Percentiles rank a stretch among this genome's conserved stretches.
Conservation (phyloP, 1,284 basidiomycete genomes). For the Irpex sp. region DNA sequence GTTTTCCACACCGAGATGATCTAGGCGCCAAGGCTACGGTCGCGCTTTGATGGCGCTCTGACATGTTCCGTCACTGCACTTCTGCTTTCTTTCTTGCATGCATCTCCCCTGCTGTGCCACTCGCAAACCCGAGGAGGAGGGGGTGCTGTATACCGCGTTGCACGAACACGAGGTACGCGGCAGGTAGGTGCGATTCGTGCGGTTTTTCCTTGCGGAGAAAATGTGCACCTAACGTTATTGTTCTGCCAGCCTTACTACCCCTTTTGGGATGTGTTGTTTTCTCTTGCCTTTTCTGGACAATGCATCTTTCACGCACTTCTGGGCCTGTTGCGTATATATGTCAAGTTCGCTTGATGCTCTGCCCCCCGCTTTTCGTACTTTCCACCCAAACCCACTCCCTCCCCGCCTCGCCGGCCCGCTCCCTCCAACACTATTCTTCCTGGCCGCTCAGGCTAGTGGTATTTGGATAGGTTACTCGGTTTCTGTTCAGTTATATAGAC, state of each 20-base stretch:
- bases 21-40: background rate
- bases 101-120: background rate
- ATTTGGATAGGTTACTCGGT: background rate
- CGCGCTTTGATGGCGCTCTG: background rate
- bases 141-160: background rate
- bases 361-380: constrained; percentile 5
- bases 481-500: background rate
- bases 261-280: constrained; percentile 13
- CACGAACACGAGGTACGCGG: background rate
- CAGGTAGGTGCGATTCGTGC: background rate
- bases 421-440: background rate
- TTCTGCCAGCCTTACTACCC: background rate
- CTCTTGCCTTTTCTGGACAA: constrained; percentile 11
- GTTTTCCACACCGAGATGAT: background rate
- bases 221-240: background rate
- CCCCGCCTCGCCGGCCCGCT: background rate
- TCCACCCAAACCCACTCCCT: background rate
- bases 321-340: constrained; percentile 9
- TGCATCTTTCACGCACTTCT: constrained; percentile 1
- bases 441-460: background rate
- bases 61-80: background rate
- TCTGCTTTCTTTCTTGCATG: background rate
- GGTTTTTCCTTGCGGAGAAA: background rate
- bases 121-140: background rate
- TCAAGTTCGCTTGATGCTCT: background rate